phyloP scores from a whole-genome alignment of 257 asterid species.

The Avicennia marina region DNA sequence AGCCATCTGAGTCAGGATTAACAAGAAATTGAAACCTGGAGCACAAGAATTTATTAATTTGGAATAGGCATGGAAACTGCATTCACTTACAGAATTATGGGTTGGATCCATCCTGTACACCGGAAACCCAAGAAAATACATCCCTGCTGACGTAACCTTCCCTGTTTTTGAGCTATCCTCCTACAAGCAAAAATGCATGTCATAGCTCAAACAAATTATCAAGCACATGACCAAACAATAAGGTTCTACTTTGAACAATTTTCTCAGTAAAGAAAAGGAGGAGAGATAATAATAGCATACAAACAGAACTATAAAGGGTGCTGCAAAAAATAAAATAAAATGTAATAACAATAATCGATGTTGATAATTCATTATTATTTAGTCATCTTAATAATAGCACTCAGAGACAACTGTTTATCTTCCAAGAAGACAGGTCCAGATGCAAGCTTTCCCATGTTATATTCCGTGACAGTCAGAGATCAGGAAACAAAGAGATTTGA shows the following conservation, averaged over 20 bases:
- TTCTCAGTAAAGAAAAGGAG: neutral
- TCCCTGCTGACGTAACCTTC: constrained; percentile 82
- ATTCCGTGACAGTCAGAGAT: neutral
- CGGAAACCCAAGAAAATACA: constrained; percentile 93
- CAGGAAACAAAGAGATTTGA: neutral
- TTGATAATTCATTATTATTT: too few species aligned
- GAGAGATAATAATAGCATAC: neutral
- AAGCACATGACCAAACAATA: too few species aligned
- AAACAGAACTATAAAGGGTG: neutral
- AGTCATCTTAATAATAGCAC: too few species aligned
- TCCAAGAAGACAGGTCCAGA: too few species aligned
- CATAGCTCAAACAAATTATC: neutral
- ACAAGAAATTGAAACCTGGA: constrained; percentile 13
- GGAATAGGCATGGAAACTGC: constrained; percentile 5
- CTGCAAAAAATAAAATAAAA: neutral
- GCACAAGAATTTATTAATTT: constrained; percentile 4
- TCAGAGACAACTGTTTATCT: too few species aligned
- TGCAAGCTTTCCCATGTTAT: too few species aligned
- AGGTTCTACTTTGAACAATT: neutral
- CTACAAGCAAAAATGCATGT: constrained; percentile 28
- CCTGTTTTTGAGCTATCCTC: constrained; percentile 93
- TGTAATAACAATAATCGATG: too few species aligned
- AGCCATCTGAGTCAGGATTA: constrained; percentile 35
- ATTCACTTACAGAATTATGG: constrained; percentile 57
- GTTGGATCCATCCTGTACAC: constrained; percentile 83